These are phyloP conservation scores for Protea cynaroides DNA, from an alignment of 164 flowering plant genomes.

Conservation along the genomic window DNA sequence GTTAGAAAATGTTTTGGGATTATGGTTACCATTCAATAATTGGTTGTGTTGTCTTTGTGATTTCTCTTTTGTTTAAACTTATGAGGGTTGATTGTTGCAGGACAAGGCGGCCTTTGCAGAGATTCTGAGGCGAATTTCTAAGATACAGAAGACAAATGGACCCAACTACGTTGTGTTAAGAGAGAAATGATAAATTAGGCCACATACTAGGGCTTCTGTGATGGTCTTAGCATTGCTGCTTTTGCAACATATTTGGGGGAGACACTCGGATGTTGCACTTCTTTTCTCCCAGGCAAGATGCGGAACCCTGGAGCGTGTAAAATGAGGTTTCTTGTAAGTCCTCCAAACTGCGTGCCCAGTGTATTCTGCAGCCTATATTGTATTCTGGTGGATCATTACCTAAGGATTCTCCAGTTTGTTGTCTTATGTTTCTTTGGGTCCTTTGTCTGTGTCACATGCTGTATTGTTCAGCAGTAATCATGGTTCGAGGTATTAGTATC, in stretches of 20 bases:
- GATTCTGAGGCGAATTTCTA: slow-evolving; percentile 69
- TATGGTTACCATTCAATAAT: too few species aligned
- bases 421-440: too few species aligned
- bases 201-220: slow-evolving; percentile 1
- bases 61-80: background rate
- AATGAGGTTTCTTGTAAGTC: background rate
- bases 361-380: background rate
- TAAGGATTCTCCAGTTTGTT: too few species aligned
- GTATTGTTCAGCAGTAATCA: too few species aligned
- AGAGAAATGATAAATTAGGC: slow-evolving; percentile 23
- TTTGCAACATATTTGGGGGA: background rate
- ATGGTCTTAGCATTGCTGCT: background rate
- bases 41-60: too few species aligned
- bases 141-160: slow-evolving; percentile 71
- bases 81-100: slow-evolving; percentile 31
- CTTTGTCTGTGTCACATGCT: too few species aligned
- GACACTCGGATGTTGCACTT: background rate
- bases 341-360: background rate
- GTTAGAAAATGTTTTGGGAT: too few species aligned
- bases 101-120: slow-evolving; percentile 78
- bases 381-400: too few species aligned
- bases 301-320: too few species aligned
- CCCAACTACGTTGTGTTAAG: slow-evolving; percentile 67
- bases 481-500: too few species aligned
- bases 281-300: background rate